phyloP scores from a whole-genome alignment of 495 filamentous ascomycete genomes.

The Parathielavia appendiculata region DNA sequence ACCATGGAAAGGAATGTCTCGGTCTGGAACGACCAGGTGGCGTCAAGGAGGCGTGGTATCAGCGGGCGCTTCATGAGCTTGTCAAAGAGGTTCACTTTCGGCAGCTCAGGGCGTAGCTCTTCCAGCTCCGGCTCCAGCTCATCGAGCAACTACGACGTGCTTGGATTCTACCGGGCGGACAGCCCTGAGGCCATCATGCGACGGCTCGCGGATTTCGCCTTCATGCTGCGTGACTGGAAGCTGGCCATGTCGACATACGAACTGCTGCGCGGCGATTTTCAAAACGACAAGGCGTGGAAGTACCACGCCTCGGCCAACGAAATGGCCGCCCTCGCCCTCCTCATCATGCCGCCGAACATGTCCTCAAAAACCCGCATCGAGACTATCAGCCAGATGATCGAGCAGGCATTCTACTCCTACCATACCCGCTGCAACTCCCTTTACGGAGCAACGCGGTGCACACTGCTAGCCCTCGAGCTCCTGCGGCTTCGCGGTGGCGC shows the following conservation, averaged over 20 bases:
- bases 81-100: conserved; percentile 80
- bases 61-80: conserved; percentile 87
- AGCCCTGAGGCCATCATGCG: conserved; percentile 84
- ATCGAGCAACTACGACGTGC: conserved; percentile 70
- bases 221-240: conserved; percentile 94
- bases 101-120: conserved; percentile 47
- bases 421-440: conserved; percentile 71
- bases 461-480: conserved; percentile 73
- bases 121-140: conserved; percentile 37
- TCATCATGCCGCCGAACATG: conserved; percentile 66
- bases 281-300: conserved; percentile 92
- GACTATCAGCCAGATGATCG: conserved; percentile 75
- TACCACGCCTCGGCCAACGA: conserved; percentile 90
- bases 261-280: conserved; percentile 77
- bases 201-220: conserved; percentile 88
- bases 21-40: conserved; percentile 95
- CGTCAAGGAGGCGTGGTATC: conserved; percentile 80
- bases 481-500: conserved; percentile 70
- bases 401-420: conserved; percentile 86
- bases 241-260: conserved; percentile 89
- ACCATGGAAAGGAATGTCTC: conserved; percentile 89
- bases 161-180: conserved; percentile 79
- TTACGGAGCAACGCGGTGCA: conserved; percentile 70
- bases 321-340: conserved; percentile 78
- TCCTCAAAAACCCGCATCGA: conserved; percentile 71